A percentile compares a stretch with the other conserved stretches of the same genome.
Evolutionary conservation across 306 rosid species (phyloP).

Genomic region (Vigna unguiculata): DNA sequence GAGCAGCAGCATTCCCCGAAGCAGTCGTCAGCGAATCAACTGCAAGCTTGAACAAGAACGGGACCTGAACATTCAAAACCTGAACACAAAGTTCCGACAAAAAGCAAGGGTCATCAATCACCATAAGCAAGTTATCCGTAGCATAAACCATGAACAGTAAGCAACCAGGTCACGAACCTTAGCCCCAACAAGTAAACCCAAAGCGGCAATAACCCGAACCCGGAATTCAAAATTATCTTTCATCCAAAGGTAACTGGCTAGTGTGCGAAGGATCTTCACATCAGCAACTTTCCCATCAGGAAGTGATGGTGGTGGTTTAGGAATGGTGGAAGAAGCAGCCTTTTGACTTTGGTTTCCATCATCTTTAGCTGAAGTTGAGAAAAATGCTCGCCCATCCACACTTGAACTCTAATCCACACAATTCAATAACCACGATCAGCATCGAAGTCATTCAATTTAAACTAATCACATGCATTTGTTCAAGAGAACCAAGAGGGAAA

Average conservation of each 20-base stretch:
- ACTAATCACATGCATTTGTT: background rate
- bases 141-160: background rate
- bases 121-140: slow-evolving; percentile 35
- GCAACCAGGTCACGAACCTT: slow-evolving; percentile 59
- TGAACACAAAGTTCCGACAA: slow-evolving; percentile 43
- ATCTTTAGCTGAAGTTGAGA: slow-evolving; percentile 54
- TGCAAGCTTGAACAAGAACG: slow-evolving; percentile 94
- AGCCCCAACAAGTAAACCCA: slow-evolving; percentile 90
- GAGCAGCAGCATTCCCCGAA: slow-evolving; percentile 65
- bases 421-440: slow-evolving; percentile 13
- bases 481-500: background rate
- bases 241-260: slow-evolving; percentile 95
- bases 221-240: slow-evolving; percentile 82
- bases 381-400: slow-evolving; percentile 50
- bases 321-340: slow-evolving; percentile 32
- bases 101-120: slow-evolving; percentile 30
- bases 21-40: slow-evolving; percentile 88
- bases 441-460: slow-evolving; percentile 38
- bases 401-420: slow-evolving; percentile 48
- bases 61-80: slow-evolving; percentile 98
- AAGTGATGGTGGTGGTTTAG: slow-evolving; percentile 23
- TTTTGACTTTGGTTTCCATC: slow-evolving; percentile 48
- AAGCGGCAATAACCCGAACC: slow-evolving; percentile 76
- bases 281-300: slow-evolving; percentile 49
- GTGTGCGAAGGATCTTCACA: slow-evolving; percentile 74